Base-by-base conservation (phyloP, 140 eudicot species). In the Flaveria floridana region DNA sequence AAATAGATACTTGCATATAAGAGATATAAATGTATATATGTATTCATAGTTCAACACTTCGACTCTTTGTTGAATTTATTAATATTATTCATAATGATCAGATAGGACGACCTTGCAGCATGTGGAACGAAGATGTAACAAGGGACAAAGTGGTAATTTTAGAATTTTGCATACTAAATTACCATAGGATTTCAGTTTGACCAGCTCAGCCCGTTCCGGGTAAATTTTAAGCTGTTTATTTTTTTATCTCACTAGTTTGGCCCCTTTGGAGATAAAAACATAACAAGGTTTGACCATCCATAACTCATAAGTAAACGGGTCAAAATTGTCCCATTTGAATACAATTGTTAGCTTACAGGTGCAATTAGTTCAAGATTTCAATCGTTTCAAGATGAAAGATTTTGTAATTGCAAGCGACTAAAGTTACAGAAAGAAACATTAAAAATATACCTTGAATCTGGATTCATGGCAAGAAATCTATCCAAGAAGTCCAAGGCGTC, bases 401-500 rank as follows among this genome's bases (percentile, higher is more conserved):
- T 41, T 47, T 20, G 37, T 67, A 67, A 42, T 14, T 47, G 62
- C 42, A 12, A 69, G 25, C 8, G 25, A 15, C 19, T 26, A 23
- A 21, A 3, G 46, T 69, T 15, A 48, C 13, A 6, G 2, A 13
- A 65, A 13, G 65, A 21, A 58, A 56, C 3, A 18, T 68, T 20
- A 41, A 53, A 18, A 69, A n/a, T 55, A 73, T 90, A 94, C 99
- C 97, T 94, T 68, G 79, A 10, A 74, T 94, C 89, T 2, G 99
- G 99, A 67, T 90, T 88, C 99, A 94, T 94, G 52, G 94, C 75
- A 79, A 94, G 89, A 84, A 86, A 94, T 56, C 18, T 85, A 76
- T 88, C 97, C 85, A 94, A 82, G 71, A 94, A 87, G 20, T 87
- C 95, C 67, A 90, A 76, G 73, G 99, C 97, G 65, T 90, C 99